A percentile compares a stretch with the other conserved stretches of the same genome.
Evolutionary conservation across 2,329 filamentous ascomycete genomes (phyloP).

Genomic region (Rhynchosporium agropyri): DNA sequence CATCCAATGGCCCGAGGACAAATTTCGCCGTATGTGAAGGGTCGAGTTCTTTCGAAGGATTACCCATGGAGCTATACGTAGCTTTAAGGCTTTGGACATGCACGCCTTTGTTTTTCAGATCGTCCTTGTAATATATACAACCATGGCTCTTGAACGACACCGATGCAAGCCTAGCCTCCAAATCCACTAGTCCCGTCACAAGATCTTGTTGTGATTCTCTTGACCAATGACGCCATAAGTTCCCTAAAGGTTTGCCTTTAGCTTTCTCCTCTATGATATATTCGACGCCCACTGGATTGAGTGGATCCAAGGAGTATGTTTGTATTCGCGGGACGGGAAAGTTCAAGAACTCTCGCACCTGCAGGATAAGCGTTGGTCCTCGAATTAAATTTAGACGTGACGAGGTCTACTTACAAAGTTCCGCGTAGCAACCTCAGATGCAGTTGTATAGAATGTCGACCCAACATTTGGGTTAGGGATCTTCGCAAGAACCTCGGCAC

Average conservation of each 20-base stretch:
- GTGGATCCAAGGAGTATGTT: slow-evolving; percentile 26
- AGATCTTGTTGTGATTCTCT: slow-evolving; percentile 36
- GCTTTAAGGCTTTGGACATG: slow-evolving; percentile 25
- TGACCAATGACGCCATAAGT: slow-evolving; percentile 40
- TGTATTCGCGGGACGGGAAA: slow-evolving; percentile 29
- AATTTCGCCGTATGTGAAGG: slow-evolving; percentile 19
- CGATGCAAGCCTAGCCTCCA: slow-evolving; percentile 38
- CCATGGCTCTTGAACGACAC: slow-evolving; percentile 38
- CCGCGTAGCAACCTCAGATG: slow-evolving; percentile 33
- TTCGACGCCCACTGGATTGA: slow-evolving; percentile 31
- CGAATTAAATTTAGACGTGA: slow-evolving; percentile 2
- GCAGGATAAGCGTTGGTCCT: slow-evolving; percentile 17
- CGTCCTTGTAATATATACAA: slow-evolving; percentile 31
- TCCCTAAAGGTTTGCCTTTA: slow-evolving; percentile 37
- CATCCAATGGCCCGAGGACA: slow-evolving; percentile 28
- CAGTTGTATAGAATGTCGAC: slow-evolving; percentile 32
- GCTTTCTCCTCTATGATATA: slow-evolving; percentile 40
- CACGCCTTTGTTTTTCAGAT: slow-evolving; percentile 28
- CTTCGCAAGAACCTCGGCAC: slow-evolving; percentile 30
- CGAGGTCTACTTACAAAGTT: slow-evolving; percentile 25
- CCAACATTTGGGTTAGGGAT: slow-evolving; percentile 33
- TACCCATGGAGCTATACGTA: slow-evolving; percentile 16
- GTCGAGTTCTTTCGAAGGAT: slow-evolving; percentile 17
- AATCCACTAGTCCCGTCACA: slow-evolving; percentile 37
- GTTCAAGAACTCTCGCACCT: slow-evolving; percentile 28